These are phyloP conservation scores for Westerdykella ornata DNA, from an alignment of 2,329 filamentous ascomycete species.

Conservation along the genomic window DNA sequence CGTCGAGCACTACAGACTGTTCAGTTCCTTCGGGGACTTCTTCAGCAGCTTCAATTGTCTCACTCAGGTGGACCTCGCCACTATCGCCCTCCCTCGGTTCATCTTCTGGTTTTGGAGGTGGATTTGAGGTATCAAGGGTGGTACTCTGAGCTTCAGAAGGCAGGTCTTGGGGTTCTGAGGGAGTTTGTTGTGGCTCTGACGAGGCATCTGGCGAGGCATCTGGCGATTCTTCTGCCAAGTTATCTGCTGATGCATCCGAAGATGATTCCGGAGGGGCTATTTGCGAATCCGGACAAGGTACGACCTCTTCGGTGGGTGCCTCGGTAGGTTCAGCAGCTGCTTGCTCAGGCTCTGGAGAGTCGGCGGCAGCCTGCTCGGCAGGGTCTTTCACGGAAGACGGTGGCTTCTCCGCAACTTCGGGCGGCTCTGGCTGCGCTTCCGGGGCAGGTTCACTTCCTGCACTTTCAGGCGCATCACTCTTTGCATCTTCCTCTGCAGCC, in stretches of 20 bases:
- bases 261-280: neutral
- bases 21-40: neutral
- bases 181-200: too few species aligned
- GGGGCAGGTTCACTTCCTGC: neutral
- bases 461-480: conserved; percentile 8
- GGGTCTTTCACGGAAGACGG: neutral
- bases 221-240: neutral
- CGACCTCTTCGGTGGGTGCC: conserved; percentile 1
- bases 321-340: conserved; percentile 2
- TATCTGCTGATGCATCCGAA: neutral
- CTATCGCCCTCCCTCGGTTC: neutral
- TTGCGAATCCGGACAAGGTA: neutral
- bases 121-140: neutral
- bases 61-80: too few species aligned
- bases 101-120: neutral
- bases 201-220: neutral
- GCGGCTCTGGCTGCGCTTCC: neutral
- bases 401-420: neutral
- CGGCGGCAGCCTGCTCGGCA: neutral
- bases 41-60: neutral
- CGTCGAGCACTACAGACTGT: neutral
- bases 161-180: neutral
- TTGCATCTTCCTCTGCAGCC: conserved; percentile 12
- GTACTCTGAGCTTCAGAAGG: neutral
- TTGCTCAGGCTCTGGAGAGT: neutral